A percentile compares a stretch with the other conserved stretches of the same genome.
Evolutionary conservation across 805 yeast genomes (phyloP).

Genomic region (Metschnikowia anglica): DNA sequence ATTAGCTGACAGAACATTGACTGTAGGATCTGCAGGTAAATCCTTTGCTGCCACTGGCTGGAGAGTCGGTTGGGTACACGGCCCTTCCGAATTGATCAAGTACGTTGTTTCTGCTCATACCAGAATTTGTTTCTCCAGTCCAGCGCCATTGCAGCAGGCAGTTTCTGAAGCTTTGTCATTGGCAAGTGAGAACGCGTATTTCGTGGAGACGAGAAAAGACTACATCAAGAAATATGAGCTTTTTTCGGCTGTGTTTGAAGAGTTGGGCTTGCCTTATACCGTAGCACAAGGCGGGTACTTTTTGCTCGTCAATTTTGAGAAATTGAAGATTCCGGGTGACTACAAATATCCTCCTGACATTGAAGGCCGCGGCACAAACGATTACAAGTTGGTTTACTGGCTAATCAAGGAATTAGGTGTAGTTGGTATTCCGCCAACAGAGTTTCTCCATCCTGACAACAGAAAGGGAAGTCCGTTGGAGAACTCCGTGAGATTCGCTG

Average conservation of each 20-base stretch:
- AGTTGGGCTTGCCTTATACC: constrained; percentile 85
- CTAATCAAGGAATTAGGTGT: constrained; percentile 88
- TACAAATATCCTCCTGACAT: constrained; percentile 73
- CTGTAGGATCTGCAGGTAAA: constrained; percentile 97
- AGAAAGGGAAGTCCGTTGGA: constrained; percentile 67
- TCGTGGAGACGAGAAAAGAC: constrained; percentile 61
- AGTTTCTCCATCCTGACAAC: constrained; percentile 72
- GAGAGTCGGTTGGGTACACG: constrained; percentile 96
- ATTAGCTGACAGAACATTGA: constrained; percentile 70
- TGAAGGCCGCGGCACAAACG: constrained; percentile 62
- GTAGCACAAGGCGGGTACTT: constrained; percentile 93
- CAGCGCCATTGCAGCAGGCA: constrained; percentile 92
- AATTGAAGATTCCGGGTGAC: constrained; percentile 73
- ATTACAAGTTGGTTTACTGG: constrained; percentile 91
- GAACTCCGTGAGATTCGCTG: constrained; percentile 87
- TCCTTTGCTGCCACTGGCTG: constrained; percentile 99
- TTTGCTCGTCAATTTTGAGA: constrained; percentile 81
- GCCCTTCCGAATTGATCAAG: constrained; percentile 75
- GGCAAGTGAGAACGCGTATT: constrained; percentile 66
- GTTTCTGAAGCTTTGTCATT: constrained; percentile 70
- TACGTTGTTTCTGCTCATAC: constrained; percentile 89
- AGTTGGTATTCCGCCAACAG: constrained; percentile 97
- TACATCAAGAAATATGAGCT: constrained; percentile 72
- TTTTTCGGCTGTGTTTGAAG: constrained; percentile 77
- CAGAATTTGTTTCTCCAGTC: constrained; percentile 87